These are phyloP conservation scores for Grosmannia clavigera DNA, from an alignment of 2,329 filamentous ascomycete genomes.

Conservation along the genomic window DNA sequence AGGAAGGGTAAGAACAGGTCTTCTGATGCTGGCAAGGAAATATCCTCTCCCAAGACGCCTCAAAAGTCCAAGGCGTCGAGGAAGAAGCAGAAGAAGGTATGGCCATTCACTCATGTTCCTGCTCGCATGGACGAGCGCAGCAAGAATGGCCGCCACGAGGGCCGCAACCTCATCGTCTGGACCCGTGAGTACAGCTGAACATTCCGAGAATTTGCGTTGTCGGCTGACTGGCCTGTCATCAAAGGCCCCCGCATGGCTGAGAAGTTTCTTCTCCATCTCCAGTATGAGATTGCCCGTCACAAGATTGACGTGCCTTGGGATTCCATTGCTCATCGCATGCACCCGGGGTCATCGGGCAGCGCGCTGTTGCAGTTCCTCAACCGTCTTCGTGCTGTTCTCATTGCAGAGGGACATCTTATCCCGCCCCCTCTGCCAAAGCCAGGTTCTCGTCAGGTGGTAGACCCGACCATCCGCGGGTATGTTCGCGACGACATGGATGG, in stretches of 20 bases:
- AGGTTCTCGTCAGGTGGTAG: conserved; percentile 9
- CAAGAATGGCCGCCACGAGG: conserved; percentile 20
- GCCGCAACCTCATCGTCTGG: conserved; percentile 30
- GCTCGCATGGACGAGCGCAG: conserved; percentile 7
- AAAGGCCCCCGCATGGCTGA: conserved; percentile 33
- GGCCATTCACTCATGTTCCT: conserved; percentile 10
- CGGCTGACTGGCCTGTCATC: neutral
- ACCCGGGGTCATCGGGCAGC: conserved; percentile 26
- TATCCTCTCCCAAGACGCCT: neutral
- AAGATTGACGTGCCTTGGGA: conserved; percentile 26
- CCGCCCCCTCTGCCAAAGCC: conserved; percentile 23
- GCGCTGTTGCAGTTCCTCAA: conserved; percentile 25
- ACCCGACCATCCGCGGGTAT: conserved; percentile 21
- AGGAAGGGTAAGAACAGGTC: too few species aligned
- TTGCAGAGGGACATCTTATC: conserved; percentile 28
- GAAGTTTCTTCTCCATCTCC: conserved; percentile 28
- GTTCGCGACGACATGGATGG: conserved; percentile 17
- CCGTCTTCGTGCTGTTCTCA: conserved; percentile 21
- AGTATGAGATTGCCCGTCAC: conserved; percentile 25
- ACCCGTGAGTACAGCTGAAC: conserved; percentile 23
- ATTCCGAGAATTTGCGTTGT: neutral
- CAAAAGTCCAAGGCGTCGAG: neutral
- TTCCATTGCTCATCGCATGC: conserved; percentile 26
- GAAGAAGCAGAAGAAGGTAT: neutral
- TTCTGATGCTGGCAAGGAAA: neutral